phyloP scores from a whole-genome alignment of 2,329 filamentous ascomycete genomes.

The Bipolaris zeicola region DNA sequence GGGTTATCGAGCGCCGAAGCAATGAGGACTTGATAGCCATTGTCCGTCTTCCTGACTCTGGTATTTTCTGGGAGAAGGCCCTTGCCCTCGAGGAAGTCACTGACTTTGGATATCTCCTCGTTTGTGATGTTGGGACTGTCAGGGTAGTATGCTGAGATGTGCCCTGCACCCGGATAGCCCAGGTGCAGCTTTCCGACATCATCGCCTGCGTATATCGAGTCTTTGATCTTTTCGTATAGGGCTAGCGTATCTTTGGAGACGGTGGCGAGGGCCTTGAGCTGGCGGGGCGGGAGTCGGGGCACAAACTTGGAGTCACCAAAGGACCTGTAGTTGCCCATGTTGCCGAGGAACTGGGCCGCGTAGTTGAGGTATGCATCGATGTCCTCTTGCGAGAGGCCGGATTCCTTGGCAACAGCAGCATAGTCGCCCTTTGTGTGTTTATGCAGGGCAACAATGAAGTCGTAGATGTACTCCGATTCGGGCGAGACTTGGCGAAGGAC shows the following conservation, averaged over 20 bases:
- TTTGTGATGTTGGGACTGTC: conserved; percentile 55
- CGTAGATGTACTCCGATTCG: conserved; percentile 59
- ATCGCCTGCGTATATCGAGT: conserved; percentile 52
- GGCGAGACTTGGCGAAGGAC: conserved; percentile 60
- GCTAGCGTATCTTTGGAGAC: conserved; percentile 47
- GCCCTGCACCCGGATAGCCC: conserved; percentile 56
- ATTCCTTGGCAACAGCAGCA: conserved; percentile 50
- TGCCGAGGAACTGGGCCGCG: conserved; percentile 57
- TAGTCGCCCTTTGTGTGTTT: conserved; percentile 57
- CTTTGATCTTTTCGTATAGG: conserved; percentile 53
- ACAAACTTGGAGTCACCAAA: conserved; percentile 60
- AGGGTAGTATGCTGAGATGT: conserved; percentile 58
- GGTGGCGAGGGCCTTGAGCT: conserved; percentile 53
- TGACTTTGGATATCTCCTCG: conserved; percentile 54
- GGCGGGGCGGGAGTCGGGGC: conserved; percentile 52
- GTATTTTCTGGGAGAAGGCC: conserved; percentile 58
- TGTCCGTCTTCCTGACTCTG: conserved; percentile 52
- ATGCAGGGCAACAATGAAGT: conserved; percentile 60
- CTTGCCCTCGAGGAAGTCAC: conserved; percentile 54
- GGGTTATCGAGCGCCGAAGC: conserved; percentile 54
- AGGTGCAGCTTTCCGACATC: conserved; percentile 54
- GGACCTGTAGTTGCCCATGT: conserved; percentile 60
- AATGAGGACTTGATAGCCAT: conserved; percentile 56
- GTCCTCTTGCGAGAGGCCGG: conserved; percentile 49
- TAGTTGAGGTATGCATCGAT: conserved; percentile 48